Conservation (phyloP, 2,329 filamentous ascomycete species). For the Diaporthe sp. region DNA sequence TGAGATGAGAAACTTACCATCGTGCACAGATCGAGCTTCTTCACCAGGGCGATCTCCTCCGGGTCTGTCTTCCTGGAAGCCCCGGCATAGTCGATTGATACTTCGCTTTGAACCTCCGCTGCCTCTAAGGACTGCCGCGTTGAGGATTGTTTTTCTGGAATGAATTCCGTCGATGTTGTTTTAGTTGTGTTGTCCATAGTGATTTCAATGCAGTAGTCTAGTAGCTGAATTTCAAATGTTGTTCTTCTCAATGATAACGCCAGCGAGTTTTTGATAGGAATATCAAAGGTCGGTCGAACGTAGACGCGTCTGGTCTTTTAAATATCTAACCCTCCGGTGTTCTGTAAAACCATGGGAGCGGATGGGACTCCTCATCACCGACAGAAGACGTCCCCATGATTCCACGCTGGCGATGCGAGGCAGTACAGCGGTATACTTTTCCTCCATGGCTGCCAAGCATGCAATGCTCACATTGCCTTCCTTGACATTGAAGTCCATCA, state of each 20-base stretch:
- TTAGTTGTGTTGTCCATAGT: background rate
- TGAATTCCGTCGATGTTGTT: background rate
- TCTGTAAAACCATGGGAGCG: background rate
- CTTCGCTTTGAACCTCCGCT: background rate
- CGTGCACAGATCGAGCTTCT: conserved; percentile 18
- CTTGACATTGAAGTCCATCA: background rate
- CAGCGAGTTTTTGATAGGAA: background rate
- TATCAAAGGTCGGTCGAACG: accelerated
- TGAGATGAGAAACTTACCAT: background rate
- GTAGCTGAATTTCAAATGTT: too few relatives aligned
- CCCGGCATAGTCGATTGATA: conserved; percentile 20
- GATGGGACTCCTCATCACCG: background rate
- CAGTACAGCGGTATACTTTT: background rate
- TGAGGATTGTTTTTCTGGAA: background rate
- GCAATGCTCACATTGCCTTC: background rate
- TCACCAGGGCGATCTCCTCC: conserved; percentile 23
- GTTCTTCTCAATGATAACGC: background rate
- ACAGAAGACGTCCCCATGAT: background rate
- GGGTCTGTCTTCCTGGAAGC: conserved; percentile 24
- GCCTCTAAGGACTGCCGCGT: background rate
- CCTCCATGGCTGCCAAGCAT: background rate
- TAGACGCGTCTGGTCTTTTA: background rate
- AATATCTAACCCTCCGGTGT: background rate
- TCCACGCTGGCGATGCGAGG: background rate
- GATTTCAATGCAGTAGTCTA: background rate